Evolutionary conservation across 441 rosid genomes (phyloP).

Genomic region (Macaranga tanarius): DNA sequence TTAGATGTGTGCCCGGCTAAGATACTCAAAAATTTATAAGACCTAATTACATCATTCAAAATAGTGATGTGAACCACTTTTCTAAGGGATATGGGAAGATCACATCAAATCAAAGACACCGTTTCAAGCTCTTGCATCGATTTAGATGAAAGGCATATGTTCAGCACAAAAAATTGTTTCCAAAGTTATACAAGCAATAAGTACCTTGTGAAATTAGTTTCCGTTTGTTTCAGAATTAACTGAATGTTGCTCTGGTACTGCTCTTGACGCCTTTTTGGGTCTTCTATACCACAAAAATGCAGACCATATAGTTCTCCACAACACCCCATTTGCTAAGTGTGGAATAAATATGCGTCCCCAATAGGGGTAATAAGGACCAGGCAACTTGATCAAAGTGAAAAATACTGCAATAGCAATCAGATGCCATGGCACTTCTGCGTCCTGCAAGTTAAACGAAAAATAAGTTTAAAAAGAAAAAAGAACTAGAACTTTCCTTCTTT

Average conservation of each 20-base stretch:
- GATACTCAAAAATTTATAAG: background rate
- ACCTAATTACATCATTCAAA: background rate
- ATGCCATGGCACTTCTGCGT: slow-evolving; percentile 88
- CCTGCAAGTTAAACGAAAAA: slow-evolving; percentile 46
- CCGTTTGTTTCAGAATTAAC: slow-evolving; percentile 27
- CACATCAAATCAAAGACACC: background rate
- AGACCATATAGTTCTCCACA: slow-evolving; percentile 65
- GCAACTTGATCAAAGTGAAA: slow-evolving; percentile 56
- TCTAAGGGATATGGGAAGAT: background rate
- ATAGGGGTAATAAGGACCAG: slow-evolving; percentile 24
- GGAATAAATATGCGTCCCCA: slow-evolving; percentile 43
- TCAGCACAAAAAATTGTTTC: background rate
- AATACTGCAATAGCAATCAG: slow-evolving; percentile 52
- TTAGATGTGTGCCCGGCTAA: background rate
- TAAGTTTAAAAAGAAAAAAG: background rate
- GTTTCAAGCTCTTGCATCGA: background rate
- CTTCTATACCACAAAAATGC: slow-evolving; percentile 55
- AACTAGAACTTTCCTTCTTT: background rate
- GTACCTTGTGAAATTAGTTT: slow-evolving; percentile 28
- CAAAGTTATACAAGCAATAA: background rate
- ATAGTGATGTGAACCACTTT: background rate
- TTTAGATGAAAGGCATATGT: background rate
- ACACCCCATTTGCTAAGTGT: slow-evolving; percentile 78
- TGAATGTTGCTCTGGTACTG: slow-evolving; percentile 8
- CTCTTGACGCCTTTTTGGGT: slow-evolving; percentile 38